A percentile compares a stretch with the other conserved stretches of the same genome.
phyloP scores from a whole-genome alignment of 2,329 filamentous ascomycete genomes.

The Fusarium sp. region DNA sequence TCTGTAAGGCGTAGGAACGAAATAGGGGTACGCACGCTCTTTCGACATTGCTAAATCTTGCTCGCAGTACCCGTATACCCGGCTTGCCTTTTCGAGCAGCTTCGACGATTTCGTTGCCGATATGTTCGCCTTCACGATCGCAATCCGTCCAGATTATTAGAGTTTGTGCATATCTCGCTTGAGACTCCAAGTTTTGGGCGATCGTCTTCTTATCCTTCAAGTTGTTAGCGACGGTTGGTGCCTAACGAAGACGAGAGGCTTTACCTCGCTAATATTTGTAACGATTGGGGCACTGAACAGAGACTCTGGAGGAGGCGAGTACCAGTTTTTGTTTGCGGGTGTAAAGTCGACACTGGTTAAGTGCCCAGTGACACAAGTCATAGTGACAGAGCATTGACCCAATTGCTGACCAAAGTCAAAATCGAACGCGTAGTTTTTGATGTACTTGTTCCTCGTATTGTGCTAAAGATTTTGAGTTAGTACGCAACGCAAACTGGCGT shows the following conservation, averaged over 20 bases:
- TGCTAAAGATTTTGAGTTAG: slow-evolving; percentile 60
- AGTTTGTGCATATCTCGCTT: slow-evolving; percentile 77
- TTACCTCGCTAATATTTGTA: slow-evolving; percentile 73
- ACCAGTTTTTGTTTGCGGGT: slow-evolving; percentile 80
- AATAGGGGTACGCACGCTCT: slow-evolving; percentile 69
- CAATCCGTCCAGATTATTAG: slow-evolving; percentile 99
- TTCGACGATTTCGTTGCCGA: slow-evolving; percentile 88
- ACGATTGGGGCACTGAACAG: slow-evolving; percentile 85
- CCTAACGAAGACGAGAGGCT: slow-evolving; percentile 22
- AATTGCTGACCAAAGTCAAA: slow-evolving; percentile 86
- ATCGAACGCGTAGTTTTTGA: slow-evolving; percentile 94
- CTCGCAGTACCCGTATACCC: slow-evolving; percentile 82
- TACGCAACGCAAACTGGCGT: neutral
- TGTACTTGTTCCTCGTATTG: slow-evolving; percentile 76
- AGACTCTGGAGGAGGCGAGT: slow-evolving; percentile 78
- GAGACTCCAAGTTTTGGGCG: slow-evolving; percentile 83
- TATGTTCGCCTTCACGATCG: slow-evolving; percentile 96
- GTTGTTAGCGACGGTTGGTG: slow-evolving; percentile 19
- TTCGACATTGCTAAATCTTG: slow-evolving; percentile 96
- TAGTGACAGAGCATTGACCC: slow-evolving; percentile 86
- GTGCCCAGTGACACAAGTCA: slow-evolving; percentile 94
- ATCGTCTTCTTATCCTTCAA: slow-evolving; percentile 79
- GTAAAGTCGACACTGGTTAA: slow-evolving; percentile 84
- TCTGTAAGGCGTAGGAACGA: neutral
- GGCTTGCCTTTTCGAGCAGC: slow-evolving; percentile 81